Evolutionary conservation across 225 moss, liverwort and hornwort species (phyloP).

Genomic region (Thuidium tamariscinum): DNA sequence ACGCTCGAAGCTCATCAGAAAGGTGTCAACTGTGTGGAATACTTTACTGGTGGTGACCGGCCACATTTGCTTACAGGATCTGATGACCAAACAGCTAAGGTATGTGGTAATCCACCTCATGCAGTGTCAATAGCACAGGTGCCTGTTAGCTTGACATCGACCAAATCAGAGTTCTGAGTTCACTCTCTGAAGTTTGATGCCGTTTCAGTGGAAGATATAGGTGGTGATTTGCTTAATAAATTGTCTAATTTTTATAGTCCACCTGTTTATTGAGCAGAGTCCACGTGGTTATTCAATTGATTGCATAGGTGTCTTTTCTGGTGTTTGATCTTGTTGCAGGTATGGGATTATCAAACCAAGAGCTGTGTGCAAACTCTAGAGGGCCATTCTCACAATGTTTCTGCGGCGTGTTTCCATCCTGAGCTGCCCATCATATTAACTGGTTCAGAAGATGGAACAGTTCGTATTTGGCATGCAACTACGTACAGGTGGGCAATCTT

Average conservation of each 20-base stretch:
- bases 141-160: neutral
- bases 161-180: neutral
- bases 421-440: constrained; percentile 89
- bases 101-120: neutral
- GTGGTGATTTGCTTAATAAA: neutral
- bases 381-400: constrained; percentile 91
- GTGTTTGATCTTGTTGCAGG: constrained; percentile 28
- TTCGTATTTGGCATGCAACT: constrained; percentile 98
- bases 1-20: constrained; percentile 96
- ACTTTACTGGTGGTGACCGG: constrained; percentile 89
- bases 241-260: neutral
- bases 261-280: neutral
- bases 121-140: neutral
- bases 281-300: neutral
- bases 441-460: constrained; percentile 97
- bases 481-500: constrained; percentile 60
- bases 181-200: neutral
- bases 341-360: constrained; percentile 99
- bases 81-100: constrained; percentile 99
- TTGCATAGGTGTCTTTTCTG: neutral
- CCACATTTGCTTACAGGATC: constrained; percentile 97
- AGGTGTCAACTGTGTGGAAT: constrained; percentile 96
- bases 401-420: constrained; percentile 93
- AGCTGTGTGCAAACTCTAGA: constrained; percentile 98
- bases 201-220: neutral